Base-by-base conservation (phyloP, 2,329 filamentous ascomycete genomes). In the Alternaria triticimaculans region DNA sequence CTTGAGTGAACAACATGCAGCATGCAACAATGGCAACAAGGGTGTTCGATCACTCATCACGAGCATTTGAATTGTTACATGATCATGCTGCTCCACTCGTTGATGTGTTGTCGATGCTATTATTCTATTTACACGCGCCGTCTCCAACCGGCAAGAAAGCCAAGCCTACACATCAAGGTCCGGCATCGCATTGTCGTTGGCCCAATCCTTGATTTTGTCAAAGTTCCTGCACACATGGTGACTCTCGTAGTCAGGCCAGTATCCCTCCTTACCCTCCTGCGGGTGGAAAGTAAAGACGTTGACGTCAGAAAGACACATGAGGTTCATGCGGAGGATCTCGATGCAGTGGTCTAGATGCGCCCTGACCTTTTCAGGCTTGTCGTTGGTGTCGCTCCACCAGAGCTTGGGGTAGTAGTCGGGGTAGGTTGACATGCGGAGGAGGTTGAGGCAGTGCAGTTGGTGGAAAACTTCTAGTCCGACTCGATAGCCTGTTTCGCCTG, bases 401-500 rank as follows among this genome's bases (percentile, higher is more conserved):
- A 78, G 57, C 53, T 71, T 72, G 26, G 70, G 58, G 63, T 78
- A 78, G 56, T 79, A 70, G 6, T 78, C 75, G 8, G 71, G 75
- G 54, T 79, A 78, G 12, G 75, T 78, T 15, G 70, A 49, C 74
- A 78, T 77, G 46, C 78, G 72, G 18, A 80, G 63, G 7, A 79
- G 53, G 21, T 80, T 79, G n/a, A 80, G 61, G 63, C 78, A 80
- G 62, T 78, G 76, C 20, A 80, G 69, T 58, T 80, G 85, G 74
- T 88, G 86, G 76, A 88, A 88, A 0, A 87, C 86, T 70, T 88
- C 86, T 4, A 88, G 77, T 0, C 84, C 87, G 0, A 87, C 87
- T n/a, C 87, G 82, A 68, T 88, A 89, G 1, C 87, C 87, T 41
- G 84, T 82, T 60, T 86, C 82, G 18, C 87, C 88, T 2, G 87